phyloP scores from a whole-genome alignment of 1,284 basidiomycete species.

The Cryptococcus floricola region DNA sequence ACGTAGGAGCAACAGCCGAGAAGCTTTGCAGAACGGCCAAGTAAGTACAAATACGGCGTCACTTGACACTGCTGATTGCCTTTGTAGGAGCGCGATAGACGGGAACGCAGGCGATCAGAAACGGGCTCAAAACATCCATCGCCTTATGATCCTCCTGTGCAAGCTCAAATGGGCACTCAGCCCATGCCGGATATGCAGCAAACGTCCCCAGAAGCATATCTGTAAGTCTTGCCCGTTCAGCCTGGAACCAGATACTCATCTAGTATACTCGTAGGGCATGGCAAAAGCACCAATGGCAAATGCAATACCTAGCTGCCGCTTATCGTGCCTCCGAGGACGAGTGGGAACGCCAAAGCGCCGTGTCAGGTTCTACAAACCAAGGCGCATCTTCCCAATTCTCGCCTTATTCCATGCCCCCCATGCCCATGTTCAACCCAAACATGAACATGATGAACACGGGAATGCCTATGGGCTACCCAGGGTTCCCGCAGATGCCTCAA shows the following conservation, averaged over 20 bases:
- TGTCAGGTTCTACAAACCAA: slow-evolving; percentile 12
- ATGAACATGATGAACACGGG: slow-evolving; percentile 7
- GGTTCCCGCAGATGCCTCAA: neutral
- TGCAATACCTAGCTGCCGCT: slow-evolving; percentile 42
- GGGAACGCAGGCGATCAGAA: neutral
- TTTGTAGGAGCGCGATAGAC: neutral
- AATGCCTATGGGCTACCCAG: slow-evolving; percentile 3
- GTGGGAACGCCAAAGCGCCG: slow-evolving; percentile 41
- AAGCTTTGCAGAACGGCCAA: neutral
- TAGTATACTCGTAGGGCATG: neutral
- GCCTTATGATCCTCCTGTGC: neutral
- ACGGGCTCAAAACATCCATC: neutral
- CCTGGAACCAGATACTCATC: neutral
- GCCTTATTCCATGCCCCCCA: slow-evolving; percentile 5
- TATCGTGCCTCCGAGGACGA: slow-evolving; percentile 41
- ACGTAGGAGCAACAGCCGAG: neutral
- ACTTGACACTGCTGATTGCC: neutral
- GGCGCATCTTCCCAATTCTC: neutral
- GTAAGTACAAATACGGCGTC: neutral
- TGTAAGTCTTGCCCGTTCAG: slow-evolving; percentile 1
- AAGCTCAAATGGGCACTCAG: neutral
- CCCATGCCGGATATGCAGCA: neutral
- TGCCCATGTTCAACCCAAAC: slow-evolving; percentile 7
- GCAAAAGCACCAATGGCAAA: slow-evolving; percentile 40
- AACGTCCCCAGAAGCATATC: slow-evolving; percentile 5